Base-by-base conservation (phyloP, 495 filamentous ascomycete species). In the Daldinia decipiens region DNA sequence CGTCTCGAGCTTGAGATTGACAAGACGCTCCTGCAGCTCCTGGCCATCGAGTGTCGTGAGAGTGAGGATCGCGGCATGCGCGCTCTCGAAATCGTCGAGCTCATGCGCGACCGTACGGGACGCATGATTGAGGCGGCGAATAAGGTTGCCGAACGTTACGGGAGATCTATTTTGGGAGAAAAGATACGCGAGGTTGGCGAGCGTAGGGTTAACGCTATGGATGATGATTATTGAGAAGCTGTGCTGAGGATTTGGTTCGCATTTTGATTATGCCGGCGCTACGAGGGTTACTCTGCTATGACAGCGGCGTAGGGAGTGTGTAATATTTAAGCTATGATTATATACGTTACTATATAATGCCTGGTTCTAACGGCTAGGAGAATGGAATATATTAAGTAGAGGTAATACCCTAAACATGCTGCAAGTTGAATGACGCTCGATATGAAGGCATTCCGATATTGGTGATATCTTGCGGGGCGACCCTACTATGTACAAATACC, bases 1-100 rank as follows among this genome's bases (percentile, higher is more conserved):
- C 83, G 88, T 32, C 84, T 90, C 39, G 93, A 97, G 75, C 79
- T 92, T 32, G 92, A 93, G 50, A 86, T 96, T 59, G 93, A 99
- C 79, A 96, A 95, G 80, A 87, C 89, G 21, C 82, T 99, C 40
- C 83, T 99, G 64, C 95, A 97, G 83, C 85, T 99, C 77, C 83
- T 99, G 77, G 94, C 92, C 32, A 83, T 89, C 26, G 95, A 97
- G 83, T 98, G 95, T 77, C 87, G 92, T 68, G 93, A 93, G 70
- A 93, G 93, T 38, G 96, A 98, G 76, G 94, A 97, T 47, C 83
- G 90, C 15, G 95, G 94, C 2, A 97, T 96, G 92, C 93, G 94
- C 73, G 95, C 95, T 7, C 82, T 99, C 31, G 96, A 99, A 79
- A 71, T 86, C 53, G 94, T 94, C 3, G 81, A 82, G 62, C 81